A percentile compares a stretch with the other conserved stretches of the same genome.
Evolutionary conservation across 2,329 filamentous ascomycete genomes (phyloP).

Genomic region (Trichoderma guizhouense): DNA sequence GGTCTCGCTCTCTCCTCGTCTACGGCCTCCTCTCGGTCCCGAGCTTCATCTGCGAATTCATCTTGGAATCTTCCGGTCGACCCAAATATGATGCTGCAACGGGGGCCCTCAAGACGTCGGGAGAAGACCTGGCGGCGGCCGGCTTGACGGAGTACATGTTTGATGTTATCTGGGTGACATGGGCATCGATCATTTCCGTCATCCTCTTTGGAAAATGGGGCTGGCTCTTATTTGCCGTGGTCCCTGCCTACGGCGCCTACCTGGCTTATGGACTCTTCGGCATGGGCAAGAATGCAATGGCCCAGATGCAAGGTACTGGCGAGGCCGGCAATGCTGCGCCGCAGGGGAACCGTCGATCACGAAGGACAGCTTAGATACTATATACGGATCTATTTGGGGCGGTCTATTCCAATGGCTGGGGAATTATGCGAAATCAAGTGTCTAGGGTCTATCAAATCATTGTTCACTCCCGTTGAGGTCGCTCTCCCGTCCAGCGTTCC

Average conservation of each 20-base stretch:
- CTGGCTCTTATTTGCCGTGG: constrained; percentile 53
- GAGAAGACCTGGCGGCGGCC: constrained; percentile 82
- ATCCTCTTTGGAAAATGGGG: constrained; percentile 77
- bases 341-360: constrained; percentile 51
- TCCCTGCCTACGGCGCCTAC: constrained; percentile 55
- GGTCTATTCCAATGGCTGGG: neutral
- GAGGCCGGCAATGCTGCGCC: constrained; percentile 33
- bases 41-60: constrained; percentile 74
- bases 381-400: neutral
- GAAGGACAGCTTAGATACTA: constrained; percentile 46
- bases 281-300: constrained; percentile 51
- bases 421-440: neutral
- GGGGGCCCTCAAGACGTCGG: constrained; percentile 66
- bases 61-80: constrained; percentile 80
- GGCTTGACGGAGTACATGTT: constrained; percentile 98
- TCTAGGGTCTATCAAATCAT: constrained; percentile 8
- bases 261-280: constrained; percentile 53
- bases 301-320: constrained; percentile 41
- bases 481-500: constrained; percentile 51
- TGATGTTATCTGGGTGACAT: constrained; percentile 93
- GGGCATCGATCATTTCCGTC: constrained; percentile 70
- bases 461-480: constrained; percentile 35
- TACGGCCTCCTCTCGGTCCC: constrained; percentile 74
- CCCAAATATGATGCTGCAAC: constrained; percentile 66
- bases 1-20: constrained; percentile 59